phyloP scores from a whole-genome alignment of 164 flowering plant species.

The Amborella trichopoda region DNA sequence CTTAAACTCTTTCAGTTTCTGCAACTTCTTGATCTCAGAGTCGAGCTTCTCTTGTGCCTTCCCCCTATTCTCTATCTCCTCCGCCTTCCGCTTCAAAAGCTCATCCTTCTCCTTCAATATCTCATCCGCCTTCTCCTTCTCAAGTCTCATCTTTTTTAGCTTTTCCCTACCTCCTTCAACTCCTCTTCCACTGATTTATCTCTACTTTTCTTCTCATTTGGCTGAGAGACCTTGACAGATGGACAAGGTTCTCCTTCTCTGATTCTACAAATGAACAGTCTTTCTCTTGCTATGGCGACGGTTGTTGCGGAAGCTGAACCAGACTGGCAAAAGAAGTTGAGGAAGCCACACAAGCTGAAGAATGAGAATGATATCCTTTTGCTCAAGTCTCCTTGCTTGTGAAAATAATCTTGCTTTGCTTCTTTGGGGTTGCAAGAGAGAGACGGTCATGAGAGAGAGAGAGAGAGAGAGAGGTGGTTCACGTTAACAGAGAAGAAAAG shows the following conservation, averaged over 20 bases:
- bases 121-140: constrained; percentile 76
- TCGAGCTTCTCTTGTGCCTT: constrained; percentile 67
- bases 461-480: too few relatives aligned
- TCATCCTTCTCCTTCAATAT: constrained; percentile 50
- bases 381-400: too few relatives aligned
- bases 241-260: constrained; percentile 44
- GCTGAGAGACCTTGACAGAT: constrained; percentile 6
- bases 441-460: too few relatives aligned
- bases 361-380: too few relatives aligned
- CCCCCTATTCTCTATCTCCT: constrained; percentile 39
- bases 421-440: too few relatives aligned
- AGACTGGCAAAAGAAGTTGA: too few relatives aligned
- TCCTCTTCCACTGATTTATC: constrained; percentile 57
- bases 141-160: constrained; percentile 51
- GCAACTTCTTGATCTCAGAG: constrained; percentile 73
- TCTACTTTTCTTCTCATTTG: constrained; percentile 14
- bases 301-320: too few relatives aligned
- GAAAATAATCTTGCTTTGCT: too few relatives aligned
- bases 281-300: too few relatives aligned
- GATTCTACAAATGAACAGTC: constrained; percentile 4
- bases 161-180: constrained; percentile 54
- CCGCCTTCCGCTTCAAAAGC: constrained; percentile 52
- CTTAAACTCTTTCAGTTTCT: constrained; percentile 84
- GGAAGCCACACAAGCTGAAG: too few relatives aligned
- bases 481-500: too few relatives aligned